A percentile compares a stretch with the other conserved stretches of the same genome.
Evolutionary conservation across 805 yeast genomes (phyloP).

Genomic region (Diddensiella caesifluorescens): DNA sequence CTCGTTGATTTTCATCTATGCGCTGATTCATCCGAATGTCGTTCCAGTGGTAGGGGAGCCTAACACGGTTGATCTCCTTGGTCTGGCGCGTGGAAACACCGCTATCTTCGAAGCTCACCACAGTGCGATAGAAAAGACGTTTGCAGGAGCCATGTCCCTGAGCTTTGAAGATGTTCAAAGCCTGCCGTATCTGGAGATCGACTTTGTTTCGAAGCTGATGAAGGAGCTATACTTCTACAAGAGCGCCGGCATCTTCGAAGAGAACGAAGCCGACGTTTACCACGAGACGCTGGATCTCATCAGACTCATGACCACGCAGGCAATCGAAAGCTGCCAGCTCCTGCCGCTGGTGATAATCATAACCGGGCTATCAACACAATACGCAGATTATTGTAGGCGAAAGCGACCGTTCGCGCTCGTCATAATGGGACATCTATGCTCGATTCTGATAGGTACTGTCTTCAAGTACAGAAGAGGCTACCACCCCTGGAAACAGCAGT

Average conservation of each 20-base stretch:
- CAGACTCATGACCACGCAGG: background rate
- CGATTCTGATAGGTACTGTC: background rate
- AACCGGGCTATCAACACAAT: background rate
- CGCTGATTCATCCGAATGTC: background rate
- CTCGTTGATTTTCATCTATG: slow-evolving; percentile 3
- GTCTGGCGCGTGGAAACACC: slow-evolving; percentile 5
- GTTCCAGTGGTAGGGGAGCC: slow-evolving; percentile 4
- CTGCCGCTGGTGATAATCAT: background rate
- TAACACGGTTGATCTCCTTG: slow-evolving; percentile 6
- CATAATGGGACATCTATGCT: background rate
- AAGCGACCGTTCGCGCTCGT: slow-evolving; percentile 4
- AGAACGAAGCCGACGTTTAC: slow-evolving; percentile 2
- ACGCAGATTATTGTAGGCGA: slow-evolving; percentile 2
- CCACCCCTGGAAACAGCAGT: background rate
- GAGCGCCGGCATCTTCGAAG: background rate
- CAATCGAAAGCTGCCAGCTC: slow-evolving; percentile 1
- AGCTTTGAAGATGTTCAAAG: background rate
- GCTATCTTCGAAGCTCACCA: slow-evolving; percentile 3
- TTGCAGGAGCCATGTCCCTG: background rate
- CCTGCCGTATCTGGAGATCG: background rate
- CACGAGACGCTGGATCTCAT: background rate
- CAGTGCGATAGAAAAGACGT: background rate
- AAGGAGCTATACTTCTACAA: background rate
- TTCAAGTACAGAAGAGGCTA: background rate
- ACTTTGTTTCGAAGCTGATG: background rate